Percentiles rank a stretch among this genome's conserved stretches.
phyloP scores from a whole-genome alignment of 345 rosid genomes.

The Orychophragmus violaceus region DNA sequence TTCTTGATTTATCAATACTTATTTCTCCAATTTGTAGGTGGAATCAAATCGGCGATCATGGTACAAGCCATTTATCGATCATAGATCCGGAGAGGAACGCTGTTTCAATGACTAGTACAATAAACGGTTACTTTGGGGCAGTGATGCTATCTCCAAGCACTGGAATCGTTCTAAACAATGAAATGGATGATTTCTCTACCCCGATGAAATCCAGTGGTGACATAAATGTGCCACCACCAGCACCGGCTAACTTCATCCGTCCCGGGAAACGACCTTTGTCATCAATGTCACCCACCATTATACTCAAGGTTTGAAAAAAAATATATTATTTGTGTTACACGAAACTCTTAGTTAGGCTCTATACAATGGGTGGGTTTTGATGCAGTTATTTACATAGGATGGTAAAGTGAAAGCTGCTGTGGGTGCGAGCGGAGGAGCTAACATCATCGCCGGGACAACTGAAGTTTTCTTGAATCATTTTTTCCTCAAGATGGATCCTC shows the following conservation, averaged over 20 bases:
- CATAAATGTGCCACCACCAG: constrained; percentile 31
- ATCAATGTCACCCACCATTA: constrained; percentile 57
- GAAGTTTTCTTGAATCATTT: constrained; percentile 56
- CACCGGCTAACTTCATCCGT: constrained; percentile 47
- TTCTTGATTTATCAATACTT: neutral
- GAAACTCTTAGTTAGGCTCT: neutral
- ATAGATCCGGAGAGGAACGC: constrained; percentile 47
- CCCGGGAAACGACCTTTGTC: constrained; percentile 63
- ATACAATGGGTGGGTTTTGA: neutral
- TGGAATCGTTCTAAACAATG: constrained; percentile 58
- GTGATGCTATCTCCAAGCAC: constrained; percentile 43
- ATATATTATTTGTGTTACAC: neutral
- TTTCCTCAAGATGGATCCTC: constrained; percentile 45
- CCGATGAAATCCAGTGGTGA: constrained; percentile 1
- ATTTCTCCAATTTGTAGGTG: constrained; percentile 31
- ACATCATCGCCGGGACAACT: constrained; percentile 46
- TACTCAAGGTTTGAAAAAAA: constrained; percentile 36
- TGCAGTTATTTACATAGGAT: constrained; percentile 26
- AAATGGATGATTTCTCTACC: constrained; percentile 64
- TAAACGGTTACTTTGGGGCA: constrained; percentile 55
- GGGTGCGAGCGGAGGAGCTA: constrained; percentile 64
- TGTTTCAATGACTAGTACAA: constrained; percentile 55
- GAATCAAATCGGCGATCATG: constrained; percentile 50
- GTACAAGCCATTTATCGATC: constrained; percentile 57
- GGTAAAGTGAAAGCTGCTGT: constrained; percentile 45